phyloP scores from a whole-genome alignment of 192 early-diverging fungal genomes.

The Coemansia sp. region DNA sequence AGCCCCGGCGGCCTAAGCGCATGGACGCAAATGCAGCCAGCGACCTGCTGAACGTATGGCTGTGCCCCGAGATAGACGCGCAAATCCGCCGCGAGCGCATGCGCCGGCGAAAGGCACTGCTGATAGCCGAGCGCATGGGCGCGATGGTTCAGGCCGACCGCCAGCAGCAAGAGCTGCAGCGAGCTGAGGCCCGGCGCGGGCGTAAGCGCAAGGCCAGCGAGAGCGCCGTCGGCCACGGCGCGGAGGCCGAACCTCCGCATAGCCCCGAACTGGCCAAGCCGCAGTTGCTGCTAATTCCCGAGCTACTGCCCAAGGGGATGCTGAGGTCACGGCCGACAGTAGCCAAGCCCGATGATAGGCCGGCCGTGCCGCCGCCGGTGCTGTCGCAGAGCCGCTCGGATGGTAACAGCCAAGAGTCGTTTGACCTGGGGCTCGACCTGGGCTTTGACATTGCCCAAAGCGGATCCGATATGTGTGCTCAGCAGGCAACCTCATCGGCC shows the following conservation, averaged over 20 bases:
- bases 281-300: constrained; percentile 41
- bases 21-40: not conserved
- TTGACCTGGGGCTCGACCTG: constrained; percentile 38
- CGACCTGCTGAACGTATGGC: constrained; percentile 17
- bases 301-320: constrained; percentile 41
- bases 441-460: constrained; percentile 27
- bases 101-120: constrained; percentile 17
- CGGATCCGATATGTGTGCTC: not conserved
- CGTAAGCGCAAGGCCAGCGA: constrained; percentile 9
- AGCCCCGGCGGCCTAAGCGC: not conserved
- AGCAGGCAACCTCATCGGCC: not conserved
- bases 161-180: not conserved
- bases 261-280: constrained; percentile 22
- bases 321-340: not conserved
- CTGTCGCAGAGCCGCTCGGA: constrained; percentile 1
- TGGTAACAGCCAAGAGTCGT: not conserved
- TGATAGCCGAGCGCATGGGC: constrained; percentile 16
- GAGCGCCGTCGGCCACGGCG: not conserved
- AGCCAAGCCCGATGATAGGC: not conserved
- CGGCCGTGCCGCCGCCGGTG: not conserved
- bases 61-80: constrained; percentile 26
- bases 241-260: not conserved
- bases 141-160: constrained; percentile 18
- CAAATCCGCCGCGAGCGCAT: constrained; percentile 2
- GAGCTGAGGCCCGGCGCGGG: not conserved